These are phyloP conservation scores for Austroboletus olivaceoglutinosus DNA, from an alignment of 1,284 basidiomycete genomes.

Conservation along the genomic window DNA sequence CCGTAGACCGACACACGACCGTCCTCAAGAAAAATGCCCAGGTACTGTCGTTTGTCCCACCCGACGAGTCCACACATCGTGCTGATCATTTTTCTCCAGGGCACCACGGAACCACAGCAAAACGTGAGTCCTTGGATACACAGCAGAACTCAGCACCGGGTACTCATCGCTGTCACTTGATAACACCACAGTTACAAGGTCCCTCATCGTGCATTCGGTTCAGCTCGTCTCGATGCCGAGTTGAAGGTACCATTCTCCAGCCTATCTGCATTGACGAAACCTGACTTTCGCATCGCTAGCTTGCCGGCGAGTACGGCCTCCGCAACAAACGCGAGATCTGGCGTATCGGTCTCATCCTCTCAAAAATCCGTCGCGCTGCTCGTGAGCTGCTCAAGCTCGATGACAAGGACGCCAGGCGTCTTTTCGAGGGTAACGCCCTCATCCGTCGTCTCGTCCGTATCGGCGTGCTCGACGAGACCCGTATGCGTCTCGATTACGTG, in stretches of 20 bases:
- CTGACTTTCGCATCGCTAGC: conserved; percentile 45
- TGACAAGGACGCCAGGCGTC: conserved; percentile 99
- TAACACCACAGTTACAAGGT: conserved; percentile 86
- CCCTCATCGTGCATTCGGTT: conserved; percentile 96
- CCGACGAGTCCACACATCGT: conserved; percentile 16
- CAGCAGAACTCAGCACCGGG: conserved; percentile 54
- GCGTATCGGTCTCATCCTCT: conserved; percentile 97
- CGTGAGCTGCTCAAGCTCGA: conserved; percentile 99
- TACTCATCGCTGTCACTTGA: conserved; percentile 55
- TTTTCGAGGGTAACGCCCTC: conserved; percentile 99
- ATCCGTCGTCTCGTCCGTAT: conserved; percentile 99
- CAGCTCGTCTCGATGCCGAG: conserved; percentile 98
- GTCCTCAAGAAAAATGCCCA: conserved; percentile 76
- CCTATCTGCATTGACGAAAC: not conserved
- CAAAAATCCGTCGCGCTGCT: conserved; percentile 99
- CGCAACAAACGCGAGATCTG: conserved; percentile 99
- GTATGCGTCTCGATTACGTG: conserved; percentile 99
- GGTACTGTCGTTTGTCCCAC: conserved; percentile 49
- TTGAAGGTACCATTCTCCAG: conserved; percentile 75
- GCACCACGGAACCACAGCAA: conserved; percentile 86
- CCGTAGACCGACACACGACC: conserved; percentile 33
- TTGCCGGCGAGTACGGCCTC: conserved; percentile 99
- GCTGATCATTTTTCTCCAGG: conserved; percentile 50
- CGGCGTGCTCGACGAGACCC: conserved; percentile 98
- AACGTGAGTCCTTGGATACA: conserved; percentile 81